Evolutionary conservation across 2,329 filamentous ascomycete species (phyloP).

Genomic region (Pyricularia pennisetigena): DNA sequence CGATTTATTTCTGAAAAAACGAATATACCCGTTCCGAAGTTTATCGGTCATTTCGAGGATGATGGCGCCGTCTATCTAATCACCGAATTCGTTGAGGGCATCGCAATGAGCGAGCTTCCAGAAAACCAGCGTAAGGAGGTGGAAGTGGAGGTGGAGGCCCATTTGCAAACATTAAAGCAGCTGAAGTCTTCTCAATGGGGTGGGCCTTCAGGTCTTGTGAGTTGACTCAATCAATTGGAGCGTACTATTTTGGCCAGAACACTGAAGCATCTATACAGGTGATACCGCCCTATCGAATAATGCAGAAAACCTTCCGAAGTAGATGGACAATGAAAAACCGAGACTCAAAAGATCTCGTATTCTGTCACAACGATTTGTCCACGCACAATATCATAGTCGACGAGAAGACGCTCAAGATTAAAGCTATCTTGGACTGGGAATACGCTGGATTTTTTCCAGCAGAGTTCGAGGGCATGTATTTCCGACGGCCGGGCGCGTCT

Average conservation of each 20-base stretch:
- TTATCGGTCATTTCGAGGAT: constrained; percentile 18
- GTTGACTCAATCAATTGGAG: constrained; percentile 17
- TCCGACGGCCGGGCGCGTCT: constrained; percentile 10
- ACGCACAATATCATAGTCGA: constrained; percentile 26
- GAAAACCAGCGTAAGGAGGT: background rate
- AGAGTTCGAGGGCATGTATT: constrained; percentile 7
- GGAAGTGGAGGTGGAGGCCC: constrained; percentile 6
- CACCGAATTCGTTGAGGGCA: constrained; percentile 19
- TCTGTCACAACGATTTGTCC: constrained; percentile 15
- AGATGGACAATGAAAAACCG: constrained; percentile 12
- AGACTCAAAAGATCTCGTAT: constrained; percentile 11
- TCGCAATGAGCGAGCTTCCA: constrained; percentile 17
- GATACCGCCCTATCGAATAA: constrained; percentile 15
- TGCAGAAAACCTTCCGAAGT: constrained; percentile 12
- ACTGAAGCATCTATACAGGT: constrained; percentile 9
- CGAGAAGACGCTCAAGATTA: constrained; percentile 11
- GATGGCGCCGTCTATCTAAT: constrained; percentile 20
- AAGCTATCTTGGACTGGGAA: constrained; percentile 12
- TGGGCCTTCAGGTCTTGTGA: constrained; percentile 17
- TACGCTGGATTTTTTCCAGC: constrained; percentile 10
- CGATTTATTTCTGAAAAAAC: constrained; percentile 15
- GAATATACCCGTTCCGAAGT: constrained; percentile 17
- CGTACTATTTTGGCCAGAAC: background rate
- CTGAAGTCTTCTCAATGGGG: constrained; percentile 17
- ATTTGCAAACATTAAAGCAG: constrained; percentile 16